Conservation (phyloP, 1,284 basidiomycete species). For the Sphaerobolus stellatus region DNA sequence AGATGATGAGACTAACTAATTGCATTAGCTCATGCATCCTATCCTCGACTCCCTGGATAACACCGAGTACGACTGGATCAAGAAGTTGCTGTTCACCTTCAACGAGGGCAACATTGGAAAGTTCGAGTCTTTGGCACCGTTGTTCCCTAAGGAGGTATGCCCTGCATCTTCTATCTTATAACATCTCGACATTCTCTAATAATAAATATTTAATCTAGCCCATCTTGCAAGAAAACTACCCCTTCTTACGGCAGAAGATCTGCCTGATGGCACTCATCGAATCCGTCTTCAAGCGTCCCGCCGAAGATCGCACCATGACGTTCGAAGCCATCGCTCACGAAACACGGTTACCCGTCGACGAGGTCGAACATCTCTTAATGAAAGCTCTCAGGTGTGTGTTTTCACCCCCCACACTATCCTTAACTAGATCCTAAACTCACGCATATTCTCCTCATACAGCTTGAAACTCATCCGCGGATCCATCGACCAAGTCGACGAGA, state of each 20-base stretch:
- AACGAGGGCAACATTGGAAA: constrained; percentile 97
- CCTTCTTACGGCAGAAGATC: constrained; percentile 97
- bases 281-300: constrained; percentile 85
- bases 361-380: constrained; percentile 98
- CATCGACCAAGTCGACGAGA: constrained; percentile 87
- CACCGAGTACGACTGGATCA: constrained; percentile 89
- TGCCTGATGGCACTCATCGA: constrained; percentile 99
- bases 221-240: constrained; percentile 85
- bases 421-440: constrained; percentile 5
- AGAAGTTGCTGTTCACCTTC: constrained; percentile 91
- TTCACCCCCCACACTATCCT: constrained; percentile 13
- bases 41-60: constrained; percentile 84
- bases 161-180: too few relatives aligned
- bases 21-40: constrained; percentile 85
- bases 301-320: constrained; percentile 80
- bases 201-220: constrained; percentile 54
- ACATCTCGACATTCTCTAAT: too few relatives aligned
- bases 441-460: constrained; percentile 41
- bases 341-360: constrained; percentile 85
- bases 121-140: constrained; percentile 86
- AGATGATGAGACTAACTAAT: constrained; percentile 17
- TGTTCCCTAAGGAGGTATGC: constrained; percentile 85
- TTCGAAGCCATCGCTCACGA: constrained; percentile 89
- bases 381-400: constrained; percentile 83
- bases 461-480: constrained; percentile 90